Percentiles rank a stretch among this genome's conserved stretches.
phyloP scores from a whole-genome alignment of 1,284 basidiomycete species.

The Nidula niveotomentosa region DNA sequence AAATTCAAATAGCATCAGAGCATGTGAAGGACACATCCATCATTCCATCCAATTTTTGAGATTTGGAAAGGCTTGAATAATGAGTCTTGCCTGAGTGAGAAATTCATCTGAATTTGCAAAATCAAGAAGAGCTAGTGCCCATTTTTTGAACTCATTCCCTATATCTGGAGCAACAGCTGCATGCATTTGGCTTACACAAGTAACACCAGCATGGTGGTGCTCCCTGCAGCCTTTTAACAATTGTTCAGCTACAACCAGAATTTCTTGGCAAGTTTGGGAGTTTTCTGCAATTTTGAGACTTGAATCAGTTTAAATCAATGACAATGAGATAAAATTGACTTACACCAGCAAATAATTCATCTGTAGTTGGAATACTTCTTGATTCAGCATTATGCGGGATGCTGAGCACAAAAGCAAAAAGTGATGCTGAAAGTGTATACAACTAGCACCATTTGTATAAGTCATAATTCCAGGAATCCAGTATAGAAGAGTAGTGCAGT shows the following conservation, averaged over 20 bases:
- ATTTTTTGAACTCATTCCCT: slow-evolving; percentile 7
- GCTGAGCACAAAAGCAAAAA: slow-evolving; percentile 14
- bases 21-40: slow-evolving; percentile 16
- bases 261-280: slow-evolving; percentile 4
- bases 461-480: slow-evolving; percentile 18
- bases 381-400: slow-evolving; percentile 12
- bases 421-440: slow-evolving; percentile 14
- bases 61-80: slow-evolving; percentile 12
- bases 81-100: background rate
- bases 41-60: slow-evolving; percentile 14
- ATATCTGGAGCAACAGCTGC: slow-evolving; percentile 6
- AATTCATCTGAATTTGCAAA: slow-evolving; percentile 5
- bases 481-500: slow-evolving; percentile 12
- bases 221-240: slow-evolving; percentile 11
- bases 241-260: slow-evolving; percentile 4
- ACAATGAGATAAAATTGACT: slow-evolving; percentile 1
- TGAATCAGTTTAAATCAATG: background rate
- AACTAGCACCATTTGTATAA: slow-evolving; percentile 15
- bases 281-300: too few relatives aligned
- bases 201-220: slow-evolving; percentile 13
- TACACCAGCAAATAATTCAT: slow-evolving; percentile 19
- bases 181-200: slow-evolving; percentile 10
- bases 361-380: slow-evolving; percentile 5
- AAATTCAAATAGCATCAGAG: slow-evolving; percentile 17
- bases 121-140: slow-evolving; percentile 9